These are phyloP conservation scores for Stellera chamaejasme DNA, from an alignment of 345 rosid genomes.

Conservation along the genomic window DNA sequence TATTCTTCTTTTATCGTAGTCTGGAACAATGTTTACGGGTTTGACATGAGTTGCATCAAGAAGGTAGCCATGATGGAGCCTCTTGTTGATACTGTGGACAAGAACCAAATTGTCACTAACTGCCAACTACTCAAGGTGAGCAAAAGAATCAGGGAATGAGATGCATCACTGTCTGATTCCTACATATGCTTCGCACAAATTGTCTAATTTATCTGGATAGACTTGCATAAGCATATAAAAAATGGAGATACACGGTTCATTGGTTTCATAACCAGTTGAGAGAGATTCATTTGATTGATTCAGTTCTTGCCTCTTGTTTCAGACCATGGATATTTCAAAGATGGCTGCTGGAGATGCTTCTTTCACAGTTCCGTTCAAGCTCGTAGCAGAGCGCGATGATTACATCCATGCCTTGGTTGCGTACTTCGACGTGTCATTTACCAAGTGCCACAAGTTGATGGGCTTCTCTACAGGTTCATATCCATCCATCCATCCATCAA, in stretches of 20 bases:
- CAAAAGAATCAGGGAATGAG: background rate
- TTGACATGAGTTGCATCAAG: conserved; percentile 98
- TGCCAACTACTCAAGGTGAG: conserved; percentile 75
- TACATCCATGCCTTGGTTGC: conserved; percentile 98
- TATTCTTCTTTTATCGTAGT: conserved; percentile 25
- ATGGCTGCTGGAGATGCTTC: conserved; percentile 95
- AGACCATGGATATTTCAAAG: conserved; percentile 98
- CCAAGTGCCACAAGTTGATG: conserved; percentile 82
- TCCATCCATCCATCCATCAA: conserved; percentile 2
- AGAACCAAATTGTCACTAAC: conserved; percentile 86
- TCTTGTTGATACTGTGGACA: conserved; percentile 90
- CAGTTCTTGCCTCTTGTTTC: conserved; percentile 16
- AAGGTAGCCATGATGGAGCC: conserved; percentile 95
- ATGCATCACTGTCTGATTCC: background rate
- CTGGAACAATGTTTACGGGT: conserved; percentile 92
- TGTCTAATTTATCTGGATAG: background rate
- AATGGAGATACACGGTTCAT: too few species aligned
- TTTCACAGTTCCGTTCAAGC: conserved; percentile 90
- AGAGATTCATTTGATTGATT: too few species aligned
- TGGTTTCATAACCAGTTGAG: background rate
- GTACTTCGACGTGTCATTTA: conserved; percentile 95
- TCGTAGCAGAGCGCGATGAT: conserved; percentile 91
- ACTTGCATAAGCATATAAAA: too few species aligned
- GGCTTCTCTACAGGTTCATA: conserved; percentile 93
- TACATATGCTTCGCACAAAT: background rate